Base-by-base conservation (phyloP, 306 rosid species). In the Prunus padus region DNA sequence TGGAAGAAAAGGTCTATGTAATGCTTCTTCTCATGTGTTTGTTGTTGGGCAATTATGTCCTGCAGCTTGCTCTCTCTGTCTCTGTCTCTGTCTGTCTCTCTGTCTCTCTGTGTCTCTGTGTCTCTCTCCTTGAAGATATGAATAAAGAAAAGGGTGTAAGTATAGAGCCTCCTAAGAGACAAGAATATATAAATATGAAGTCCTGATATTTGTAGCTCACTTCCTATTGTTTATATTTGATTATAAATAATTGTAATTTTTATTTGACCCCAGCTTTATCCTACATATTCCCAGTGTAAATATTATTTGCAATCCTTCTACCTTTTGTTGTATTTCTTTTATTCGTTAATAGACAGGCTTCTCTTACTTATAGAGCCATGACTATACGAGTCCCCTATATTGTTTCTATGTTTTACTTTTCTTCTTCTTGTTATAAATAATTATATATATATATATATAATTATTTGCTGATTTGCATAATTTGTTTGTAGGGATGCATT, bases 401-500 rank as follows among this genome's bases (percentile, higher is more conserved):
- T 23, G 33, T 54, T 45, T 64, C n/a, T 18, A 2, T 46, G 2
- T 4, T 14, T 60, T 60, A 26, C 33, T 25, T 77, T 62, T 65
- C 72, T 77, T 40, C 62, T 33, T n/a, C 9, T 67, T 33, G 11
- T 60, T 7, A 0, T 47, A n/a, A n/a, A n/a, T n/a, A n/a, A n/a
- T n/a, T n/a, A 4, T 33, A 12, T 45, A 19, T 14, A n/a, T n/a
- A n/a, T n/a, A n/a, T 33, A 37, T 31, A 18, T 23, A 23, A 2
- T 60, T 44, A 2, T 30, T 5, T 47, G 54, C 14, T 60, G 22
- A 31, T 40, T 49, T 2, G 51, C 50, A 30, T 57, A n/a, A 14
- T 54, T 56, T 71, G 26, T 56, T 69, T 82, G 31, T 60, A 94
- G 98, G 90, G 86, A 88, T 69, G 88, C 86, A 63, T 91, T 94